These are phyloP conservation scores for Trypanosoma boissoni DNA, from an alignment of 208 protist species.

Conservation along the genomic window DNA sequence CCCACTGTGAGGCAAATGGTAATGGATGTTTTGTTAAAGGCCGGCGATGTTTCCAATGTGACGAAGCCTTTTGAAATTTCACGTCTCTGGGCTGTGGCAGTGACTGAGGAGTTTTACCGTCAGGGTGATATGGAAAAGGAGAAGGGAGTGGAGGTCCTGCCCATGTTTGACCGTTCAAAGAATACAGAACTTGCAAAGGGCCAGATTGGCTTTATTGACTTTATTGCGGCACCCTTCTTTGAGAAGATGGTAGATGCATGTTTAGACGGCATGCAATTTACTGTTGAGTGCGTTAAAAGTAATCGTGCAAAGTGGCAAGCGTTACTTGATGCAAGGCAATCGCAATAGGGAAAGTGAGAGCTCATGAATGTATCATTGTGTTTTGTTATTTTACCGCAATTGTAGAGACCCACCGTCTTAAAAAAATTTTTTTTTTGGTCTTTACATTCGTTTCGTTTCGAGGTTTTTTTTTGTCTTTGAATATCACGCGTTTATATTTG, in stretches of 20 bases:
- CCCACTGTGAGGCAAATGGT: conserved; percentile 29
- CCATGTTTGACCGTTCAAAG: conserved; percentile 84
- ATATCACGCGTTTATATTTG: no score
- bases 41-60: conserved; percentile 83
- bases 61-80: conserved; percentile 85
- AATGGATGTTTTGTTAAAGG: conserved; percentile 83
- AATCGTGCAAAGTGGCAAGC: conserved; percentile 71
- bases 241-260: conserved; percentile 51
- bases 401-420: no score
- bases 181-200: conserved; percentile 84
- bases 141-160: conserved; percentile 75
- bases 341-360: neutral
- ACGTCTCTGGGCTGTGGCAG: conserved; percentile 73
- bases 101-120: conserved; percentile 89
- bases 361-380: no score
- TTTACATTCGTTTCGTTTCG: no score
- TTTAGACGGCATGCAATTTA: conserved; percentile 80
- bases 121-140: conserved; percentile 89
- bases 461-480: no score
- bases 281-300: conserved; percentile 53
- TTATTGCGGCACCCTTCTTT: conserved; percentile 80
- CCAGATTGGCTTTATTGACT: conserved; percentile 88
- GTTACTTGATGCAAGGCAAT: conserved; percentile 35
- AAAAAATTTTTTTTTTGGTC: no score
- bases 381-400: no score